Evolutionary conservation across 495 filamentous ascomycete genomes (phyloP).

Genomic region (Aspergillus homomorphus): DNA sequence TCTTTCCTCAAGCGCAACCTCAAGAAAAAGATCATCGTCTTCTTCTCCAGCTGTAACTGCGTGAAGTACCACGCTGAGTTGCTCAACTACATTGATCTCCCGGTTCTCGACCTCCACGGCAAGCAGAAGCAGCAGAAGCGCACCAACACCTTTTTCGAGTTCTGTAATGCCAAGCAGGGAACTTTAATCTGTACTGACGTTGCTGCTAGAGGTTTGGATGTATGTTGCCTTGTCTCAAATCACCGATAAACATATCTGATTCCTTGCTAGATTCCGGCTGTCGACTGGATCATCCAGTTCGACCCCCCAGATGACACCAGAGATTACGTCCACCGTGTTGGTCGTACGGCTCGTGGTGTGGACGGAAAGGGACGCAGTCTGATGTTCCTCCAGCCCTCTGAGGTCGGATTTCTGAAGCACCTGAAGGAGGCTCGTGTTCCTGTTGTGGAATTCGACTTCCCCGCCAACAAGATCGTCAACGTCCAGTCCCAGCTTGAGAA

Average conservation of each 20-base stretch:
- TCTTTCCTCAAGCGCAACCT: conserved; percentile 89
- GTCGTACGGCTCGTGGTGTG: conserved; percentile 85
- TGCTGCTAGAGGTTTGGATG: conserved; percentile 87
- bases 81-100: conserved; percentile 93
- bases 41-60: conserved; percentile 89
- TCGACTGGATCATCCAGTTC: conserved; percentile 96
- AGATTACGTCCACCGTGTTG: conserved; percentile 96
- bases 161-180: conserved; percentile 88
- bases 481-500: conserved; percentile 94
- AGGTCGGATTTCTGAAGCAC: conserved; percentile 88
- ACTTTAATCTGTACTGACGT: conserved; percentile 96
- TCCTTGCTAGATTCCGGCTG: conserved; percentile 65
- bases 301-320: conserved; percentile 89
- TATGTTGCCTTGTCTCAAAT: conserved; percentile 32
- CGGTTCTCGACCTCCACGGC: conserved; percentile 72
- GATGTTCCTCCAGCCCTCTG: conserved; percentile 88
- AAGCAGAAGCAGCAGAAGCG: conserved; percentile 98
- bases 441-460: conserved; percentile 94
- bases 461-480: conserved; percentile 84
- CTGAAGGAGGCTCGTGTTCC: conserved; percentile 90
- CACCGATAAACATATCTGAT: conserved; percentile 7
- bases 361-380: conserved; percentile 78
- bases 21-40: conserved; percentile 96
- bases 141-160: conserved; percentile 97
- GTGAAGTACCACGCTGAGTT: conserved; percentile 95